These are phyloP conservation scores for Canavalia gladiata DNA, from an alignment of 306 rosid species.

Conservation along the genomic window DNA sequence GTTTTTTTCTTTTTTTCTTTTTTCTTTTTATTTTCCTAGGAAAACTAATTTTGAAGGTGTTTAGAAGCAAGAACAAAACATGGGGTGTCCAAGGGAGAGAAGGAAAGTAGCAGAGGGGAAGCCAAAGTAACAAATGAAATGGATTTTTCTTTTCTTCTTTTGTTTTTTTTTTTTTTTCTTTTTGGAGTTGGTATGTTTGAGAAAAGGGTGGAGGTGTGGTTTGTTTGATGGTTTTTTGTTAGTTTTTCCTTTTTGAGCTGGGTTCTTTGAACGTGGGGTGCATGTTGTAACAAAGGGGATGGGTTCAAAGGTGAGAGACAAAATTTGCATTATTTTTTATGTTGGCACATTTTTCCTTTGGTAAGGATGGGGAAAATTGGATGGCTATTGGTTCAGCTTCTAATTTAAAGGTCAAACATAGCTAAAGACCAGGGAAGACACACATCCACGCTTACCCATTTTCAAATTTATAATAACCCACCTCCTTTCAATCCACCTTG, in stretches of 20 bases:
- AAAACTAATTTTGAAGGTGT: conserved; percentile 33
- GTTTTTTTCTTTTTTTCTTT: neutral
- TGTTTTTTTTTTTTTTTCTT: conserved; percentile 19
- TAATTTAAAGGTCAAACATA: conserved; percentile 62
- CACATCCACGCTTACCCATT: conserved; percentile 45
- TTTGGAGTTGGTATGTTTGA: conserved; percentile 50
- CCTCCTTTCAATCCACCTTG: neutral
- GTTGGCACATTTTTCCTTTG: conserved; percentile 35
- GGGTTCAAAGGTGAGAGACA: conserved; percentile 48
- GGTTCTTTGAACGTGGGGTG: conserved; percentile 80
- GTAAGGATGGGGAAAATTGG: conserved; percentile 43
- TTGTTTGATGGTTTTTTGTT: conserved; percentile 50
- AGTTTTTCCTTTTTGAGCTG: conserved; percentile 47
- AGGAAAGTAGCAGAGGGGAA: conserved; percentile 33
- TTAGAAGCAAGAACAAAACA: conserved; percentile 63
- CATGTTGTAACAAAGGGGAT: conserved; percentile 59
- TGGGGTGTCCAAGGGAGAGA: conserved; percentile 47
- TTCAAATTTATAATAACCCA: conserved; percentile 1
- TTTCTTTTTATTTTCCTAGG: conserved; percentile 31
- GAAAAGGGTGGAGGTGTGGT: conserved; percentile 58
- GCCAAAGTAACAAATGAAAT: conserved; percentile 47
- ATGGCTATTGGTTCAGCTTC: conserved; percentile 72
- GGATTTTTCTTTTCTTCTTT: neutral
- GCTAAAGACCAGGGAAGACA: conserved; percentile 59
- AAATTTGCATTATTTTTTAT: conserved; percentile 31